Evolutionary conservation across 2,329 filamentous ascomycete genomes (phyloP), one percentile per base, ranked within the genome.

Genomic region (Rutstroemia sp.): DNA sequence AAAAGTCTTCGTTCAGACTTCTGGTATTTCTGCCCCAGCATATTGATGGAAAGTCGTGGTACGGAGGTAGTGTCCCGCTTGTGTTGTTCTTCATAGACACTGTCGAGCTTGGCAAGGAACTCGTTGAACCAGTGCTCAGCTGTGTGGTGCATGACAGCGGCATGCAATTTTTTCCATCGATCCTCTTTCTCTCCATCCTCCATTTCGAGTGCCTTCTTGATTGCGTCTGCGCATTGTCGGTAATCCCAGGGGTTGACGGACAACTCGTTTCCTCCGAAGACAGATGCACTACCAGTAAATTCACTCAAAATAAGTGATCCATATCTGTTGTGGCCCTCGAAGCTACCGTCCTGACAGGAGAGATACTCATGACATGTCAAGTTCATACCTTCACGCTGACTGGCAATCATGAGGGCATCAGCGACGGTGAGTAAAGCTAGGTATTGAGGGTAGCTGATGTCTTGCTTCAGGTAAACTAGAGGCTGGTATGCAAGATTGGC

Each of bases 231-330:
- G 65, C 89, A 95, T 68, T 90, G 84, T 38, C 87, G 82, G 70
- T 96, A 96, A 69, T 96, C 89, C 92, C 92, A 97, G 0, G 92
- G 92, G 68, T 97, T 97, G 66, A 97, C 87, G 0, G 89, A 81
- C 14, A 97, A 79, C 61, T 94, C 87, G 57, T 89, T 83, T 47
- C 87, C 83, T 16, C 83, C 83, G 66, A 97, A 95, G 2, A 97
- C 79, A 0, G 88, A 89, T 1, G 92, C 86, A 58, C 91, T 95
- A 23, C 92, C 94, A 2, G 92, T 96, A 68, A 97, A 97, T 70
- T 97, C 92, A 61, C 90, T 96, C 54, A 97, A 76, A 62, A 97
- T 96, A 45, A 97, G 78, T 1, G 91, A 92, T 2, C 90, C 90
- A 66, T 94, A 84, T 72, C 89, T 92, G 74, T 91, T 91, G 56